These are phyloP conservation scores for Chlorella sp. DNA, from an alignment of 139 green algal species.

Conservation along the genomic window DNA sequence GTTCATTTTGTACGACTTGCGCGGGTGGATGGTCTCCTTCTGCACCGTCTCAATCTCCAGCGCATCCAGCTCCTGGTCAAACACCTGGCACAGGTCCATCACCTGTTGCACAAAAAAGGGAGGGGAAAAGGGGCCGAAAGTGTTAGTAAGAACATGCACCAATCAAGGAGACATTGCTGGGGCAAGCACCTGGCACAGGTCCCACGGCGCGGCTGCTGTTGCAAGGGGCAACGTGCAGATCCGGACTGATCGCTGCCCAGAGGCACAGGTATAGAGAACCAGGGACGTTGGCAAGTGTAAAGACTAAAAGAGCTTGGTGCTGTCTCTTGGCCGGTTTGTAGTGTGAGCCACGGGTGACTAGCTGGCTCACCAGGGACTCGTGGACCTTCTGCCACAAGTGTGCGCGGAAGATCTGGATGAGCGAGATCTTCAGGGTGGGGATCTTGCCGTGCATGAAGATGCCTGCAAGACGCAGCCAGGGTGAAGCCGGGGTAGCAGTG, in stretches of 20 bases:
- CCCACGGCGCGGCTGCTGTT: too few species aligned
- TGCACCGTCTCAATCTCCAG: constrained; percentile 99
- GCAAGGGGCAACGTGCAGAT: too few species aligned
- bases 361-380: constrained; percentile 86
- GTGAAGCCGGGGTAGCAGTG: neutral
- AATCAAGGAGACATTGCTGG: too few species aligned
- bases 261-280: too few species aligned
- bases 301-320: too few species aligned
- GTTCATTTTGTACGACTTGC: constrained; percentile 96
- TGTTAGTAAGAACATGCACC: too few species aligned
- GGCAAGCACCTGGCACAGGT: too few species aligned
- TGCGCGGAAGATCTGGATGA: constrained; percentile 99
- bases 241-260: too few species aligned
- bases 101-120: neutral
- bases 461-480: constrained; percentile 35
- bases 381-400: constrained; percentile 99
- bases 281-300: too few species aligned
- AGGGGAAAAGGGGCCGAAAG: neutral
- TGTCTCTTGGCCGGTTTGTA: too few species aligned
- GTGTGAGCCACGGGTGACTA: too few species aligned
- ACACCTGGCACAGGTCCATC: constrained; percentile 79
- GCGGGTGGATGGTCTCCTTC: constrained; percentile 99
- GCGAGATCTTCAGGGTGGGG: constrained; percentile 99
- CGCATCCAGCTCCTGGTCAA: constrained; percentile 98
- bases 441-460: constrained; percentile 99